These are phyloP conservation scores for Zostera marina DNA, from an alignment of 116 monocot species.

Conservation along the genomic window DNA sequence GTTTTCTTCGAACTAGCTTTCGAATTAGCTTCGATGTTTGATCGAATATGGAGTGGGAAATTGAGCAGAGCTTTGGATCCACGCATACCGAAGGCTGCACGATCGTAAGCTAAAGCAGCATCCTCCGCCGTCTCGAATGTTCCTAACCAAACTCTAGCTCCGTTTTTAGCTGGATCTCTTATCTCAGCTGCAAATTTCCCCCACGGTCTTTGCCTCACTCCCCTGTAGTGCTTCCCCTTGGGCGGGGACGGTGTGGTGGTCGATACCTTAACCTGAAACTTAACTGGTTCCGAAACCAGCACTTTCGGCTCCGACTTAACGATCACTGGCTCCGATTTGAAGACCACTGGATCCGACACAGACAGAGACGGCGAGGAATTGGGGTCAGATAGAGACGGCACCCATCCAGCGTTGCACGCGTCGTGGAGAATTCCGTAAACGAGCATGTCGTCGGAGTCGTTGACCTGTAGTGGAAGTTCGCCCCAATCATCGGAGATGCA, in stretches of 20 bases:
- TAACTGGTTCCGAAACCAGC: slow-evolving; percentile 18
- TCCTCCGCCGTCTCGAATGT: slow-evolving; percentile 42
- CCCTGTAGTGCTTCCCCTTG: slow-evolving; percentile 12
- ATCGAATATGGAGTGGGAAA: slow-evolving; percentile 27
- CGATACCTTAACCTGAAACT: slow-evolving; percentile 9
- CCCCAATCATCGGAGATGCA: slow-evolving; percentile 36
- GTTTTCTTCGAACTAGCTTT: background rate
- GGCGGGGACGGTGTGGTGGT: slow-evolving; percentile 1
- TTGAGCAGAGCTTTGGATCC: slow-evolving; percentile 43
- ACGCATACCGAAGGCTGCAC: slow-evolving; percentile 41
- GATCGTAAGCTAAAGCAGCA: slow-evolving; percentile 36
- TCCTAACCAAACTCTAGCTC: slow-evolving; percentile 41
- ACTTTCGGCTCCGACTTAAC: slow-evolving; percentile 9
- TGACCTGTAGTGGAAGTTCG: slow-evolving; percentile 38
- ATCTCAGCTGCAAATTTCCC: slow-evolving; percentile 22
- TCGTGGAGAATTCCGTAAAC: slow-evolving; percentile 39
- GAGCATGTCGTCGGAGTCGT: slow-evolving; percentile 71
- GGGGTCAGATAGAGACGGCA: slow-evolving; percentile 8
- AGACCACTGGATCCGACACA: no score
- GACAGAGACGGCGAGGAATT: background rate
- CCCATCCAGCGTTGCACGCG: slow-evolving; percentile 41
- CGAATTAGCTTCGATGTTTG: background rate
- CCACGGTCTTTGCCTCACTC: slow-evolving; percentile 14
- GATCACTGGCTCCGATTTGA: slow-evolving; percentile 2
- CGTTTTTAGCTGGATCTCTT: slow-evolving; percentile 40